phyloP scores from a whole-genome alignment of 257 asterid species.

The Nicotiana tabacum region DNA sequence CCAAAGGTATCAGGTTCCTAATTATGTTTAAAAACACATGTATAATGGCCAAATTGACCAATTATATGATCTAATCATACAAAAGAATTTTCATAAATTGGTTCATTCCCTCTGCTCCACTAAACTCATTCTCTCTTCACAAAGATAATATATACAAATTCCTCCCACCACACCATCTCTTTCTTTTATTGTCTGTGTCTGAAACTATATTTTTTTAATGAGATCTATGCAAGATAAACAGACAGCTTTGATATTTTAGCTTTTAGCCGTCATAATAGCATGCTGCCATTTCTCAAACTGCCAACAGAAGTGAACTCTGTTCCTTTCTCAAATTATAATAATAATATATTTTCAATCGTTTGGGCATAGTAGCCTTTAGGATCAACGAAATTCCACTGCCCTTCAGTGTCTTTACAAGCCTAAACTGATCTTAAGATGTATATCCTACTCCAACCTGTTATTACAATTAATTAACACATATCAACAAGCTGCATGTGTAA shows the following conservation, averaged over 20 bases:
- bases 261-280: background rate
- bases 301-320: background rate
- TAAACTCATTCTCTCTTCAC: background rate
- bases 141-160: background rate
- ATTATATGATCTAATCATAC: constrained; percentile 1
- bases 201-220: background rate
- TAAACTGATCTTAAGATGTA: background rate
- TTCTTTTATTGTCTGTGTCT: background rate
- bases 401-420: background rate
- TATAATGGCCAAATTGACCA: constrained; percentile 5
- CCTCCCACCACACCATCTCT: background rate
- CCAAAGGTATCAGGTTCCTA: background rate
- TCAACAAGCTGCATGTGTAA: no score
- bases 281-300: constrained; percentile 8
- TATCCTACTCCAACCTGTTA: background rate
- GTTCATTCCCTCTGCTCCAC: constrained; percentile 11
- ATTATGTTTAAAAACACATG: background rate
- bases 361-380: constrained; percentile 16
- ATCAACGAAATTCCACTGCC: constrained; percentile 17
- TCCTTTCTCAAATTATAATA: background rate
- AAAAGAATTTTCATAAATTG: constrained; percentile 2
- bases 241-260: constrained; percentile 2
- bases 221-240: background rate
- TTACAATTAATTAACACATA: no score
- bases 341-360: background rate